Conservation (phyloP, 2,329 filamentous ascomycete species). For the Colletotrichum coccodes region DNA sequence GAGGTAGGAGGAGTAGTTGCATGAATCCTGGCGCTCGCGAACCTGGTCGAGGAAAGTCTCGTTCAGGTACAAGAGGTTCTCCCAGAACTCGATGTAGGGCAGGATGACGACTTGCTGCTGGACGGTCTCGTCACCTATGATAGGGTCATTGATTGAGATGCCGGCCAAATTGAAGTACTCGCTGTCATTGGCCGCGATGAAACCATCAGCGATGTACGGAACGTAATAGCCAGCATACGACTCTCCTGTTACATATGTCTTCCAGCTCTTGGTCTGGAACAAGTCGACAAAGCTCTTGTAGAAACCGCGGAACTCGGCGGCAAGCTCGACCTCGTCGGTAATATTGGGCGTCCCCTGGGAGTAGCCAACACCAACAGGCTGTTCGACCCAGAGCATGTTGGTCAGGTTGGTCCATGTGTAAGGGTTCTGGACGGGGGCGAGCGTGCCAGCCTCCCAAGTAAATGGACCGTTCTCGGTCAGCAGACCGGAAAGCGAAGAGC, state of each 20-base stretch:
- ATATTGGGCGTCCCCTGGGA: conserved; percentile 72
- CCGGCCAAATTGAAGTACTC: conserved; percentile 75
- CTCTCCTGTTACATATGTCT: conserved; percentile 80
- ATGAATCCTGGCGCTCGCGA: conserved; percentile 62
- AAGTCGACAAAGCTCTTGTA: conserved; percentile 81
- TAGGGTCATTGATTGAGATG: conserved; percentile 79
- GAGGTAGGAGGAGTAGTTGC: conserved; percentile 71
- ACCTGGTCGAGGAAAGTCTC: conserved; percentile 64
- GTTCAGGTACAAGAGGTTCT: conserved; percentile 71
- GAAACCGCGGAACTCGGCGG: conserved; percentile 80
- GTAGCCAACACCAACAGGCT: conserved; percentile 76
- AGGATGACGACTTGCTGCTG: conserved; percentile 60
- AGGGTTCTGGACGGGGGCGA: conserved; percentile 70
- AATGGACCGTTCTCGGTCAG: conserved; percentile 84
- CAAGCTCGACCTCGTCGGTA: conserved; percentile 73
- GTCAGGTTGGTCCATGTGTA: conserved; percentile 81
- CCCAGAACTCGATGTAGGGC: conserved; percentile 70
- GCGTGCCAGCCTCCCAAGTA: conserved; percentile 76
- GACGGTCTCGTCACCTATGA: conserved; percentile 63
- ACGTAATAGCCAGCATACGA: conserved; percentile 74
- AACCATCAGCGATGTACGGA: conserved; percentile 78
- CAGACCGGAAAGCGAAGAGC: conserved; percentile 72
- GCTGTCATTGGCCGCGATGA: conserved; percentile 74
- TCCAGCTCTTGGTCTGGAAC: conserved; percentile 73
- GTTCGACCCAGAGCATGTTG: conserved; percentile 81